These are phyloP conservation scores for Apiotrichum mycotoxinovorans DNA, from an alignment of 1,284 basidiomycete species.

Conservation along the genomic window DNA sequence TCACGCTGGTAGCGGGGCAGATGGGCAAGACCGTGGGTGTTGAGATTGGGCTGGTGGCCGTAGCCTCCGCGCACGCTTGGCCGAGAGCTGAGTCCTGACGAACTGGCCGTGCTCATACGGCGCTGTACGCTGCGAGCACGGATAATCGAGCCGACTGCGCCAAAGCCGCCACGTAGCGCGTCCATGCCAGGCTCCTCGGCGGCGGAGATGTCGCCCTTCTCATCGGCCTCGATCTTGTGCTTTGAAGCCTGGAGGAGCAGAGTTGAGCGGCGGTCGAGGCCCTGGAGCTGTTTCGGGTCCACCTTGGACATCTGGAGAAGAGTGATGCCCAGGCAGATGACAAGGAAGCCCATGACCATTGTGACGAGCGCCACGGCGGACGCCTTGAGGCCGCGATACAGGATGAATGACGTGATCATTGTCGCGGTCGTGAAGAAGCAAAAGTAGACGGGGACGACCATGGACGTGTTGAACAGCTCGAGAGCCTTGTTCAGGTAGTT, in stretches of 20 bases:
- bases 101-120: slow-evolving; percentile 23
- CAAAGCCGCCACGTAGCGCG: slow-evolving; percentile 81
- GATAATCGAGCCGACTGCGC: slow-evolving; percentile 81
- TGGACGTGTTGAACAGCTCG: slow-evolving; percentile 86
- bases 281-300: slow-evolving; percentile 56
- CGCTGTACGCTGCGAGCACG: slow-evolving; percentile 59
- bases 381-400: slow-evolving; percentile 86
- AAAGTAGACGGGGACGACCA: slow-evolving; percentile 69
- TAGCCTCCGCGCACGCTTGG: neutral
- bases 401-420: slow-evolving; percentile 78
- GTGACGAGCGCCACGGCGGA: slow-evolving; percentile 74
- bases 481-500: slow-evolving; percentile 96
- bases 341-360: slow-evolving; percentile 81
- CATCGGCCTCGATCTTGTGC: slow-evolving; percentile 58
- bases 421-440: slow-evolving; percentile 77
- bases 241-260: slow-evolving; percentile 75
- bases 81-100: neutral
- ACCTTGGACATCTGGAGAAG: slow-evolving; percentile 92
- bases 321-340: slow-evolving; percentile 66
- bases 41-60: slow-evolving; percentile 8
- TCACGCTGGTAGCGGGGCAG: slow-evolving; percentile 42
- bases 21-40: slow-evolving; percentile 36
- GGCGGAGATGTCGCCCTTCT: slow-evolving; percentile 48
- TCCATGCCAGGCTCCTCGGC: slow-evolving; percentile 69
- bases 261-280: slow-evolving; percentile 78